Conservation (phyloP, 176 grass and related monocot genomes). For the Oryza australiensis region DNA sequence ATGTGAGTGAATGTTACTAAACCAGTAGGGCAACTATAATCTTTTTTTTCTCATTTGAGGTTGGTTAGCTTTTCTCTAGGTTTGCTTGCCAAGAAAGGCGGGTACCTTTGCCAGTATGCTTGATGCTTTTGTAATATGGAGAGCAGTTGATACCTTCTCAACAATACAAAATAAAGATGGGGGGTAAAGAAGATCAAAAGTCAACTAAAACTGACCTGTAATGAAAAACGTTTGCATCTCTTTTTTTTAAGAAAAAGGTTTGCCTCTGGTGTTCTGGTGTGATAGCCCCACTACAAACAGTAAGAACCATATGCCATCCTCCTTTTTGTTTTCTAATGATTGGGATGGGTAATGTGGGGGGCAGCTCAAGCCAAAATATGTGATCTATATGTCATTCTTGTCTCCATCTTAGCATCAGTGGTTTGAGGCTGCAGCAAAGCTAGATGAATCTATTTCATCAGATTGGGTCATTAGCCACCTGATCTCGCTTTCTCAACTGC, state of each 20-base stretch:
- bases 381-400: conserved; percentile 42
- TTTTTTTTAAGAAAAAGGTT: neutral
- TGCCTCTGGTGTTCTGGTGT: neutral
- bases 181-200: conserved; percentile 20
- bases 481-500: conserved; percentile 27
- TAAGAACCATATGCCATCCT: conserved; percentile 58
- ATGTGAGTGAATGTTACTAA: neutral
- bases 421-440: conserved; percentile 22
- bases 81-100: conserved; percentile 55
- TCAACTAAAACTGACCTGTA: conserved; percentile 32
- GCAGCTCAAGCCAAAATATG: conserved; percentile 52
- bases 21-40: neutral
- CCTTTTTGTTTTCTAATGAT: conserved; percentile 61
- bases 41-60: neutral
- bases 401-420: conserved; percentile 38
- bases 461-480: conserved; percentile 26
- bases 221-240: conserved; percentile 29
- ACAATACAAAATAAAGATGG: conserved; percentile 44
- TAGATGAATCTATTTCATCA: conserved; percentile 42
- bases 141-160: conserved; percentile 19
- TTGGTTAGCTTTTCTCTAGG: conserved; percentile 22
- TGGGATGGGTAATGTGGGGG: conserved; percentile 33
- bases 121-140: conserved; percentile 26
- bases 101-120: conserved; percentile 51
- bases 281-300: conserved; percentile 46